Percentiles rank a stretch among this genome's conserved stretches.
Conservation (phyloP, 176 grass and related monocot species). For the Otatea glauca region DNA sequence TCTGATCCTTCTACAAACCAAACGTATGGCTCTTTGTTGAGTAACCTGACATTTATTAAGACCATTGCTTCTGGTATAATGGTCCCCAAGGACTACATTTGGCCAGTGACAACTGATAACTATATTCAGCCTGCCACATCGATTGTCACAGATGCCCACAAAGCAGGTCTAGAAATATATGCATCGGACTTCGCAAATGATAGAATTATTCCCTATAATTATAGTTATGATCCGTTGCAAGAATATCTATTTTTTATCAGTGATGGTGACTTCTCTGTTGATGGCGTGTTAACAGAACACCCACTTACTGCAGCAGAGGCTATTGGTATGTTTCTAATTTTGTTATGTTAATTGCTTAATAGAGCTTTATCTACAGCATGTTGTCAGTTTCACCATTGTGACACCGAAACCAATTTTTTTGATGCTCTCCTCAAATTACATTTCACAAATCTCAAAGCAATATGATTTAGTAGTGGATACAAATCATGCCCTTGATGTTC, state of each 20-base stretch:
- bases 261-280: conserved; percentile 66
- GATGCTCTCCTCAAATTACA: background rate
- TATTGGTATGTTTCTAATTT: conserved; percentile 61
- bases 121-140: conserved; percentile 44
- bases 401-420: no score
- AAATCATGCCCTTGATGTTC: no score
- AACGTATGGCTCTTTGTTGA: conserved; percentile 59
- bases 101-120: conserved; percentile 62
- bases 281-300: conserved; percentile 77
- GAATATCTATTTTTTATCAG: conserved; percentile 65
- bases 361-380: background rate
- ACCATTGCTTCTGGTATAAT: conserved; percentile 79
- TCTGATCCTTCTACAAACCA: conserved; percentile 71
- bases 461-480: no score
- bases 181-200: conserved; percentile 88
- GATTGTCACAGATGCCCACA: conserved; percentile 63
- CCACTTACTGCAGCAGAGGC: conserved; percentile 78
- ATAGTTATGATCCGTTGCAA: conserved; percentile 87
- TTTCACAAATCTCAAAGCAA: no score
- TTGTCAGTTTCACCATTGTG: background rate
- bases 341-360: background rate
- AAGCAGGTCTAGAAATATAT: conserved; percentile 75
- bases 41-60: conserved; percentile 72
- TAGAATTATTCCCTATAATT: conserved; percentile 74
- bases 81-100: conserved; percentile 85